Conservation (phyloP, 1,284 basidiomycete species). For the Binderoboletus segoi region DNA sequence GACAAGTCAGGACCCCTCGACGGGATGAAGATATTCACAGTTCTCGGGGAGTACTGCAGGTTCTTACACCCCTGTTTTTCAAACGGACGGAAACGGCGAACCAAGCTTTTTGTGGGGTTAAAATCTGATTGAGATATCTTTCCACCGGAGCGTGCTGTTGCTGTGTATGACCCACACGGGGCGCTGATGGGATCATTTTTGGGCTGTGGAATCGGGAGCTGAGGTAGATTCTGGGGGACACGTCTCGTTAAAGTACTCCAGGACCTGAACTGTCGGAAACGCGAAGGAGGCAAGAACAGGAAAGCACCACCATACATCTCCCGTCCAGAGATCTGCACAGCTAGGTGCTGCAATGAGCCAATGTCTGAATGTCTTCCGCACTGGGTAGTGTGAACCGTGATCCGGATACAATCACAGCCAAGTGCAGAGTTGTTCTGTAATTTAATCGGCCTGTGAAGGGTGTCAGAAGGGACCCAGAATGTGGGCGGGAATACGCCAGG, state of each 20-base stretch:
- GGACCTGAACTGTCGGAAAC: constrained; percentile 14
- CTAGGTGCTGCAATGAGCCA: neutral
- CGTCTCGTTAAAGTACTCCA: constrained; percentile 7
- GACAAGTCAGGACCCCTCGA: neutral
- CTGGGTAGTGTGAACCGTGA: constrained; percentile 8
- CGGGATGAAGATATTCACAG: neutral
- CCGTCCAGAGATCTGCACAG: constrained; percentile 11
- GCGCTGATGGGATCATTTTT: neutral
- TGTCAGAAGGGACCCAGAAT: constrained; percentile 13
- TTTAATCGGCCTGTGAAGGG: constrained; percentile 15
- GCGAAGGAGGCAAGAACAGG: neutral
- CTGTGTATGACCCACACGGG: neutral
- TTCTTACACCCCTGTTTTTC: neutral
- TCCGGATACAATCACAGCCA: neutral
- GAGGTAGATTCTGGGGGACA: neutral
- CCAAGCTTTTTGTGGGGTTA: neutral
- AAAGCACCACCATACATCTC: neutral
- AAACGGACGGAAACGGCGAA: neutral
- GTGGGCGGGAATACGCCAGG: constrained; percentile 16
- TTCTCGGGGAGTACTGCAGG: neutral
- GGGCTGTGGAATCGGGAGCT: neutral
- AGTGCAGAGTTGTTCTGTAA: constrained; percentile 2
- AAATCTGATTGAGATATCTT: neutral
- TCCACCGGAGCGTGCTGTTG: neutral
- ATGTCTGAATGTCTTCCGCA: constrained; percentile 4